phyloP scores from a whole-genome alignment of 176 grass and related monocot species.

The Guadua angustifolia region DNA sequence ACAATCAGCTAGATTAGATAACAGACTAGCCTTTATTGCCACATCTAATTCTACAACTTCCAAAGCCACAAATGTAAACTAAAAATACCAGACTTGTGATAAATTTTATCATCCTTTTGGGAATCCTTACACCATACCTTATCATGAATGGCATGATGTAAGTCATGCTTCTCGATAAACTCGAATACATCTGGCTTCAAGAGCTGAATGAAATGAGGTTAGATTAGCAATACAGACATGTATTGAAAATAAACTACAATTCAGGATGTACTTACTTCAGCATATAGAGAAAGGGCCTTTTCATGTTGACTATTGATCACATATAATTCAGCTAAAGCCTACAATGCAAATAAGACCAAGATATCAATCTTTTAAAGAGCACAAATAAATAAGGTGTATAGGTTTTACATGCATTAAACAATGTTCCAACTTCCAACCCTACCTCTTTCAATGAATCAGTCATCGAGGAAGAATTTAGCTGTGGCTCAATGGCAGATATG shows the following conservation, averaged over 20 bases:
- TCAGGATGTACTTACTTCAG: slow-evolving; percentile 79
- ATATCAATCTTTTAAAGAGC: slow-evolving; percentile 33
- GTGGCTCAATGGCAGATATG: slow-evolving; percentile 92
- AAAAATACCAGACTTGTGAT: neutral
- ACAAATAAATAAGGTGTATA: slow-evolving; percentile 36
- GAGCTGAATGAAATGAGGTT: slow-evolving; percentile 56
- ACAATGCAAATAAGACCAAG: slow-evolving; percentile 41
- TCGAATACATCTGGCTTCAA: slow-evolving; percentile 82
- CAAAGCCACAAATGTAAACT: slow-evolving; percentile 15
- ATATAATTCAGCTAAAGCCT: slow-evolving; percentile 92
- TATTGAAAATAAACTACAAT: slow-evolving; percentile 33
- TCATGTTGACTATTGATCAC: slow-evolving; percentile 76
- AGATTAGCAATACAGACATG: slow-evolving; percentile 35
- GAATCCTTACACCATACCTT: slow-evolving; percentile 61
- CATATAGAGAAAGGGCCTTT: slow-evolving; percentile 83
- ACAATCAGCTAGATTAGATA: slow-evolving; percentile 12
- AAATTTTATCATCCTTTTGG: slow-evolving; percentile 7
- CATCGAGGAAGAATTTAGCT: slow-evolving; percentile 77
- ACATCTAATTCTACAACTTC: slow-evolving; percentile 1
- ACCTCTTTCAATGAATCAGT: slow-evolving; percentile 86
- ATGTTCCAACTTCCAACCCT: slow-evolving; percentile 33
- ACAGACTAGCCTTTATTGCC: neutral
- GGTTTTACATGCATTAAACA: slow-evolving; percentile 21
- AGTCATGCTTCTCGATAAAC: slow-evolving; percentile 83
- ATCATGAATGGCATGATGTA: slow-evolving; percentile 77